Evolutionary conservation across 805 yeast species (phyloP).

Genomic region (Maudiozyma serrabonitensis): DNA sequence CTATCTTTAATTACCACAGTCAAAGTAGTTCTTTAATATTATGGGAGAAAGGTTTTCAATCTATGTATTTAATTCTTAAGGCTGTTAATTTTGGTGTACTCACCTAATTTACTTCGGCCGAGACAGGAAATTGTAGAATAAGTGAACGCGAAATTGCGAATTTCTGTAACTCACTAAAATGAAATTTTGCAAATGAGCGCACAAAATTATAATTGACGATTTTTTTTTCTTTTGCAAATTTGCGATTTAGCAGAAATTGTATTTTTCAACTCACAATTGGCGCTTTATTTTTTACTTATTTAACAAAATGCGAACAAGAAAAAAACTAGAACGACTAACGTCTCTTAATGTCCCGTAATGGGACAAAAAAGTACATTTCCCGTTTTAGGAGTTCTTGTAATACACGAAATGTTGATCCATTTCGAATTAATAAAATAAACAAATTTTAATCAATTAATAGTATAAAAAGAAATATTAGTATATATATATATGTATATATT

Average conservation of each 20-base stretch:
- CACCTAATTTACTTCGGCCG: neutral
- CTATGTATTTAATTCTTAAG: no score
- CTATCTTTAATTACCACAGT: no score
- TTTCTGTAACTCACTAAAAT: neutral
- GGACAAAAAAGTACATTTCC: neutral
- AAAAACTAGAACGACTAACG: neutral
- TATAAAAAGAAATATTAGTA: neutral
- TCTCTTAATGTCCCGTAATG: neutral
- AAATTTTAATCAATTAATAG: neutral
- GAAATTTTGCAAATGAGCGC: neutral
- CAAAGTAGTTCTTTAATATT: no score
- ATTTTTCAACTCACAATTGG: neutral
- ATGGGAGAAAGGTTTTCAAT: no score
- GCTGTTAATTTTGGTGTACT: no score
- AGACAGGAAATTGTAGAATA: neutral
- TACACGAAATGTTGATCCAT: neutral
- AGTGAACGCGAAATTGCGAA: neutral
- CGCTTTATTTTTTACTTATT: neutral
- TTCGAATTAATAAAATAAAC: neutral
- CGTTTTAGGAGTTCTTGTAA: neutral
- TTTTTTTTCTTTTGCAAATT: neutral
- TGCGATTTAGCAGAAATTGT: neutral
- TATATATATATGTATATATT: neutral
- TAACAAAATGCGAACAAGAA: neutral
- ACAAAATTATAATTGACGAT: neutral